phyloP scores from a whole-genome alignment of 1,139 yeast genomes.

The Scheffersomyces titani region DNA sequence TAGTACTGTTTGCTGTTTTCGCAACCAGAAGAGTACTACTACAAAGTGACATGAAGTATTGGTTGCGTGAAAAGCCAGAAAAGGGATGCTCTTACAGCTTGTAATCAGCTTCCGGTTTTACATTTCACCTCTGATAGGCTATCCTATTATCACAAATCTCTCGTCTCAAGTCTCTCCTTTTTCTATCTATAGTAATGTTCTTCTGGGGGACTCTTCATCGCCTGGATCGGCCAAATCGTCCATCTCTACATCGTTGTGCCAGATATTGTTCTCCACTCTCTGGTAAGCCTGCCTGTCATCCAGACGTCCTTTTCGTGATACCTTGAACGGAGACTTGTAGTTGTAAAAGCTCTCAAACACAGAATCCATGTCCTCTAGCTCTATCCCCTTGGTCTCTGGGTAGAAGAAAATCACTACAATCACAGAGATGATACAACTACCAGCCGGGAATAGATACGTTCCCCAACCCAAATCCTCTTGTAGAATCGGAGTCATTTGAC shows the following conservation, averaged over 20 bases:
- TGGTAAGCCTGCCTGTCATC: neutral
- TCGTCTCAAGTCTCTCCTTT: neutral
- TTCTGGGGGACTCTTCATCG: constrained; percentile 1
- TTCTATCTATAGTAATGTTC: neutral
- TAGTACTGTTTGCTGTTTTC: no score
- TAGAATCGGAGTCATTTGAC: constrained; percentile 53
- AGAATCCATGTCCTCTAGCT: constrained; percentile 59
- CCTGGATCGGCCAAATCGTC: constrained; percentile 4
- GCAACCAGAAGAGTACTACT: no score
- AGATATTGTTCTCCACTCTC: neutral
- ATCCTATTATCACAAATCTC: no score
- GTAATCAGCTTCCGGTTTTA: no score
- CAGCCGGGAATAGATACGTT: constrained; percentile 51
- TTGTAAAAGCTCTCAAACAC: constrained; percentile 60
- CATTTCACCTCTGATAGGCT: no score
- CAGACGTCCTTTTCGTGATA: neutral
- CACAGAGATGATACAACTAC: constrained; percentile 46
- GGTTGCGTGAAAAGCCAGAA: no score
- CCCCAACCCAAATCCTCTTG: constrained; percentile 52
- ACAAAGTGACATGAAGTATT: no score
- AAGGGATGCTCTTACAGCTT: no score
- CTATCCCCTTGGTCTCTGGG: constrained; percentile 58
- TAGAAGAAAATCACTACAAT: constrained; percentile 46
- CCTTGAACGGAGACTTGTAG: constrained; percentile 9
- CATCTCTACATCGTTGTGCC: neutral